Evolutionary conservation across 495 filamentous ascomycete genomes (phyloP), one percentile per base, ranked within the genome.

Genomic region (Hypoxylon crocopeplum): DNA sequence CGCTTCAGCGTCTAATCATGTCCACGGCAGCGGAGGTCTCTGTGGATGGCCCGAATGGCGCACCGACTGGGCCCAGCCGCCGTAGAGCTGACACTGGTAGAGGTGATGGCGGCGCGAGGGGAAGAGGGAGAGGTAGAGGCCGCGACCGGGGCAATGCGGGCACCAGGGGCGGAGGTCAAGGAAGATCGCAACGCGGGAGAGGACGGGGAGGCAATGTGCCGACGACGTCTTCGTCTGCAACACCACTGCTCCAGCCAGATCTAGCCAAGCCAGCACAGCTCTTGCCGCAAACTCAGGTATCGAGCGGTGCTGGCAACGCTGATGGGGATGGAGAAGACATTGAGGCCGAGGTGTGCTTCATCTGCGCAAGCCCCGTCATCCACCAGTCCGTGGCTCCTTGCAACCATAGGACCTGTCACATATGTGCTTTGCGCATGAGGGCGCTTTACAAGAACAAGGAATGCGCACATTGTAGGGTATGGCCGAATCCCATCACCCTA

Each of bases 371-470:
- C 33, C 83, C 84, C 1, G 87, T 98, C 44, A 83, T 85, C 40
- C 92, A 97, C 77, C 86, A 86, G 47, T 87, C 91, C 2, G 82
- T 98, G 39, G 85, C 92, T 13, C 94, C 94, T 11, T 98, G 94
- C 73, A 97, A 94, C 70, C 95, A 98, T 75, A 82, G 87, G 15
- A 96, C 92, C 7, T 98, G 94, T 71, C 94, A 98, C 75, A 95
- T 98, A 48, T 98, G 94, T 70, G 86, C 92, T 2, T 74, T 99
- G 61, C 82, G 95, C 40, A 78, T 97, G 76, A 83, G 94, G 44
- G 94, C 92, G 0, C 74, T 99, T 36, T 99, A 98, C 72, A 98
- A 97, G 79, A 93, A 85, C 54, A 96, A 93, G 71, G 87, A 89
- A 47, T 99, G 94, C 69, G 89, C 93, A 12, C 92, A 98, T 77